Base-by-base conservation (phyloP, 805 yeast genomes). In the Wickerhamiella azymoides region DNA sequence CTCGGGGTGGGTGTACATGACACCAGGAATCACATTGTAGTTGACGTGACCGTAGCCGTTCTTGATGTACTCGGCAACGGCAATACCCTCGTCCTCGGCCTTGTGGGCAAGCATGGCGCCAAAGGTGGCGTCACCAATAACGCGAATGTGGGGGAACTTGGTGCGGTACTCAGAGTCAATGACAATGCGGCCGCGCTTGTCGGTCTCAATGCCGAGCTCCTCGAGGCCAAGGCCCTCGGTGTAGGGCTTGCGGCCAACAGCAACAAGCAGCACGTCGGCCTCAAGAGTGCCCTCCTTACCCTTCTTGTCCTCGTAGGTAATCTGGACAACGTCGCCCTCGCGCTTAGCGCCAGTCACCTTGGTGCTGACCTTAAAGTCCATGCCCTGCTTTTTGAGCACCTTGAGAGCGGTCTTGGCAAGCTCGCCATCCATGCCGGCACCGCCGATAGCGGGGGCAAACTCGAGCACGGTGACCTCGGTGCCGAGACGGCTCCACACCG, bases 51-150 rank as follows among this genome's bases (percentile, higher is more conserved):
- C 99, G 63, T 82, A 83, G 54, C 97, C 98, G 56, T 68, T 68
- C 73, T 85, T 85, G 65, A 92, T 77, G 72, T 77, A 84, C 71
- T 92, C 99, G 54, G 75, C 97, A 55, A 95, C 97, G 48, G 99
- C 99, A 57, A 92, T 80, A 69, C 96, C 99, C 74, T 92, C 99
- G 67, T 92, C 99, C 74, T 92, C 99, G 52, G 99, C 99, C 75
- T 92, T 92, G 76, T 92, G 99, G 54, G 99, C 99, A 69, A 92
- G 77, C 99, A 92, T 92, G 58, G 94, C 89, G 58, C 99, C 99
- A 59, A 84, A 92, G 36, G 99, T 92, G 47, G 80, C 96, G 63
- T 92, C 99, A 67, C 99, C 99, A 67, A 92, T 84, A 60, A 86
- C 94, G 68, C 94, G 84, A 64, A 92, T 88, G 69, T 92, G 94